Base-by-base conservation (phyloP, 768 basidiomycete species). In the Pleurotus citrinopileatus region DNA sequence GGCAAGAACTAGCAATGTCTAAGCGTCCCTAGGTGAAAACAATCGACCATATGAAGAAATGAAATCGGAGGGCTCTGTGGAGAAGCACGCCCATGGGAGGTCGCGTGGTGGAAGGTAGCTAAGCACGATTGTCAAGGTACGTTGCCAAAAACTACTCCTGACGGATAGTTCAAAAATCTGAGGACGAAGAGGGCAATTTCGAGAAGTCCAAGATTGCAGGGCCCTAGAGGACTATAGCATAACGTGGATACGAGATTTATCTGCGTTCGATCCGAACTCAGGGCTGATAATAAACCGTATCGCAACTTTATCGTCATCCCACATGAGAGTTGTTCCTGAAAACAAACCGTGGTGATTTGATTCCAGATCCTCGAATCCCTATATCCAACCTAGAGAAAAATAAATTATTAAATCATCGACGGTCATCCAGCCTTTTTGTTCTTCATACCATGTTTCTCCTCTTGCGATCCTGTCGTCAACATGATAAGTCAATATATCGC, bases 71-170 rank as follows among this genome's bases (percentile, higher is more conserved):
- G 26, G 40, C 25, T 43, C 28, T 42, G 25, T 55, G 45, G 53
- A 46, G 50, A 63, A 57, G 57, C 48, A 37, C 40, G 59, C 55
- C 29, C 7, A 32, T 6, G 29, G 6, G 29, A 32, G 66, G 69
- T 68, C 61, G 63, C 68, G 61, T 68, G 65, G 66, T 46, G n/a
- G n/a, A 63, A 63, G 57, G 65, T 69, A 63, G 58, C 59, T 60
- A 67, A 26, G 20, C 52, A 42, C 53, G 60, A 69, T 66, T 66
- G 63, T 66, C 63, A 70, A 72, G 71, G 65, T 55, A 68, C 68
- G 55, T 52, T 44, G 53, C 55, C 29, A 52, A 34, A 36, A 47
- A 44, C 42, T 44, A 12, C 42, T 44, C 42, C 42, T 12, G 42
- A 22, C 15, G 42, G 42, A 23, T 19, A 44, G 42, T 19, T 32